These are phyloP conservation scores for Starmerella sp. DNA, from an alignment of 805 yeast species.

Conservation along the genomic window DNA sequence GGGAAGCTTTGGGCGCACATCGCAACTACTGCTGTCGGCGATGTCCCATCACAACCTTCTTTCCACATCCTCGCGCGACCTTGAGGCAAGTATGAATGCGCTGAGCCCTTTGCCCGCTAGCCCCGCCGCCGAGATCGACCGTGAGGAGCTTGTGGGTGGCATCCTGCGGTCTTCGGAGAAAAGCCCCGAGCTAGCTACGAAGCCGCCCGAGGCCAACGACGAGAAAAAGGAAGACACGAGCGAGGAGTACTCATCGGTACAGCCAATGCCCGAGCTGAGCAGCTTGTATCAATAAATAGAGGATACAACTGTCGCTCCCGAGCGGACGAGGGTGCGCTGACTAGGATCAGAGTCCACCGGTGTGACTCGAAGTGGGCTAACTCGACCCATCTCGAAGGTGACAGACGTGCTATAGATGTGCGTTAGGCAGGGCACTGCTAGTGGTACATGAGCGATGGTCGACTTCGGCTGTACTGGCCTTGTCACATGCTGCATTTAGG, in stretches of 20 bases:
- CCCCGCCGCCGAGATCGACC: neutral
- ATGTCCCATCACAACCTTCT: neutral
- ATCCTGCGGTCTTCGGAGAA: neutral
- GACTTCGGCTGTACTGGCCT: too few relatives aligned
- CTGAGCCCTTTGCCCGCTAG: neutral
- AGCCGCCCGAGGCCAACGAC: neutral
- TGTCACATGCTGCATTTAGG: too few relatives aligned
- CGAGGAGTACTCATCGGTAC: neutral
- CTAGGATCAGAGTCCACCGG: too few relatives aligned
- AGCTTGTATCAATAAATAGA: conserved; percentile 7
- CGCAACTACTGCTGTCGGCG: neutral
- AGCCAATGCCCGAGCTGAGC: conserved; percentile 10
- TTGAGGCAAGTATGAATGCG: conserved; percentile 7
- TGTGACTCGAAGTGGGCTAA: too few relatives aligned
- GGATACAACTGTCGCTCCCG: too few relatives aligned
- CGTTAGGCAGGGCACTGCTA: too few relatives aligned
- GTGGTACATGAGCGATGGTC: too few relatives aligned
- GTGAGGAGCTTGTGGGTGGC: conserved; percentile 1
- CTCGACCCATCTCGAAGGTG: too few relatives aligned
- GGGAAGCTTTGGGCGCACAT: neutral
- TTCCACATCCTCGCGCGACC: conserved; percentile 5
- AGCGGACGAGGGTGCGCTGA: too few relatives aligned
- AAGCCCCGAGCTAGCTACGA: neutral
- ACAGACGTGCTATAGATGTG: too few relatives aligned
- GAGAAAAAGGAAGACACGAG: neutral